These are phyloP conservation scores for Aethionema arabicum DNA, from an alignment of 345 rosid genomes.

Conservation along the genomic window DNA sequence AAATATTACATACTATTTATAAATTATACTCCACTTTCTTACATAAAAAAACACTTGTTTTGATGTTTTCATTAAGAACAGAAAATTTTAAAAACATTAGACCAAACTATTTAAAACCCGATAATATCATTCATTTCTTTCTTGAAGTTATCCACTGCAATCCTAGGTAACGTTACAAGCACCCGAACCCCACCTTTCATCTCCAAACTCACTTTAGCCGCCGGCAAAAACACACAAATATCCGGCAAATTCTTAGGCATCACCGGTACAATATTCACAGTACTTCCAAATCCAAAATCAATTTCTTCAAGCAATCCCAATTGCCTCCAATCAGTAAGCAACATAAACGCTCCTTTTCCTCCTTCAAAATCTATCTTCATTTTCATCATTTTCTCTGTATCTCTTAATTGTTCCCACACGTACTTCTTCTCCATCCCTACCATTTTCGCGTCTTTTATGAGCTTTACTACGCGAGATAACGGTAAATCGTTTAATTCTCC, in stretches of 20 bases:
- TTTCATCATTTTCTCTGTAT: slow-evolving; percentile 4
- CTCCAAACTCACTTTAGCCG: slow-evolving; percentile 30
- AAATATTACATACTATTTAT: too few species aligned
- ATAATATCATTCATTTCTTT: slow-evolving; percentile 33
- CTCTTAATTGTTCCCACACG: too few species aligned
- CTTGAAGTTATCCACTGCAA: slow-evolving; percentile 46
- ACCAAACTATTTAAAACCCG: too few species aligned
- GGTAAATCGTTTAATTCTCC: too few species aligned
- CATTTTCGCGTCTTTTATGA: too few species aligned
- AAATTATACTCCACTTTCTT: too few species aligned
- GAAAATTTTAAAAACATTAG: too few species aligned
- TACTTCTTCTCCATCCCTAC: too few species aligned
- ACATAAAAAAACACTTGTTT: too few species aligned
- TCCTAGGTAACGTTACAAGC: slow-evolving; percentile 46
- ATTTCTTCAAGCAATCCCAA: slow-evolving; percentile 45
- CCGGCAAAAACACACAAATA: slow-evolving; percentile 50
- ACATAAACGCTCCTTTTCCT: slow-evolving; percentile 41
- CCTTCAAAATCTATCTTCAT: slow-evolving; percentile 33
- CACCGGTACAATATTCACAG: slow-evolving; percentile 46
- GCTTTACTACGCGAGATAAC: too few species aligned
- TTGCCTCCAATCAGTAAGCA: slow-evolving; percentile 59
- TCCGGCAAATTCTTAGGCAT: slow-evolving; percentile 47
- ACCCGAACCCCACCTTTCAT: slow-evolving; percentile 56
- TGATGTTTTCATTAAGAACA: too few species aligned
- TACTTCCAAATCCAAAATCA: slow-evolving; percentile 42